Evolutionary conservation across 164 flowering plant species (phyloP), one percentile per base, ranked within the genome.

Genomic region (Brasenia schreberi): DNA sequence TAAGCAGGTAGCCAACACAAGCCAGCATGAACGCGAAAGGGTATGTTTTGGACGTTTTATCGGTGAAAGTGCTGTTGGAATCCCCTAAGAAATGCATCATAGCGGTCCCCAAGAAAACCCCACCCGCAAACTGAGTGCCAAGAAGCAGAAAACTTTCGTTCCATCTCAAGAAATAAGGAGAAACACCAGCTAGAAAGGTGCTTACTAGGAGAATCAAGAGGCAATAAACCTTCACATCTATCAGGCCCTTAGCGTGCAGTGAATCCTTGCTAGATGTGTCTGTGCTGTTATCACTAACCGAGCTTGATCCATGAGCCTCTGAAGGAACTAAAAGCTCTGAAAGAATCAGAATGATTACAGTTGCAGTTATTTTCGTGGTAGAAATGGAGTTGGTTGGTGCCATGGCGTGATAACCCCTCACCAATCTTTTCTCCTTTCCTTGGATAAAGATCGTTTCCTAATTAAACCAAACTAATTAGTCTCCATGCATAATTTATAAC

Each of bases 111-210:
- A 90, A 70, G 63, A 90, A 90, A 42, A 92, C 87, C 11, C 96
- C 98, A 2, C 85, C 98, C 4, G 96, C 90, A 59, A 92, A 90
- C 67, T 88, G 96, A 10, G 95, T 90, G 0, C 96, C 98, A 64
- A 88, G 44, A 0, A 87, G 71, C 1, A 92, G 86, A 71, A 92
- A 88, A 53, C 68, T 75, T 71, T 87, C 93, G 70, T 90, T 87
- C 96, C 96, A 92, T 63, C 85, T 44, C 70, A 63, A 83, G 63
- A 88, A 90, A 69, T 88, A 88, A 0, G 98, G 95, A 3, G 95
- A 89, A 10, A 92, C 75, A 0, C 96, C 96, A 5, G 86, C 89
- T 1, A 73, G 80, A 59, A 92, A 90, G 0, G 95, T 88, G 75
- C 72, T 73, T 19, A 87, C 79, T 0, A 92, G 73, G 11, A 92